Evolutionary conservation across 139 green algal genomes (phyloP), one percentile per base, ranked within the genome.

Genomic region (Chlorella sp.): DNA sequence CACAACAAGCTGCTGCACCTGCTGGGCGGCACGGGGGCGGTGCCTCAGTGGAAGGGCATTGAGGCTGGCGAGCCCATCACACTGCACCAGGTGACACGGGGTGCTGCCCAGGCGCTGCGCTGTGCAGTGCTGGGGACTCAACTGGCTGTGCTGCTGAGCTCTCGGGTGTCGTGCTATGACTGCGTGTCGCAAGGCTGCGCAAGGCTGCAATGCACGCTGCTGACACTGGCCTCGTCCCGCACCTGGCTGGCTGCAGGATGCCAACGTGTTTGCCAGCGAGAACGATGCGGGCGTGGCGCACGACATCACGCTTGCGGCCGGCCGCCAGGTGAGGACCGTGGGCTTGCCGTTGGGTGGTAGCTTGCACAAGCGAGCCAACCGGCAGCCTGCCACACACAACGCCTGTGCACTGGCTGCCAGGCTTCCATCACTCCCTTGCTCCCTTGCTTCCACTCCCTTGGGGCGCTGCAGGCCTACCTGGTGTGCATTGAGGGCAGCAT

Each of bases 1-100:
- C 91, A 95, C 83, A 97, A 97, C 85, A 36, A 82, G 32, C 88
- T 96, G 78, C 88, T 97, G 87, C 92, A 93, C 34, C 79, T 97
- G 26, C 89, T 97, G 44, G 89, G 89, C 9, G 93, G 94, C 69
- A 95, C 84, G 30, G 87, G 83, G 1, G 28, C 44, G 0, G 73
- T 81, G 47, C 90, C 88, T 17, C 36, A 21, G 0, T 93, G 91
- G 91, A 7, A 67, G 26, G 30, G 57, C 26, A 17, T 87, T 39
- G 16, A 34, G 25, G 9, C 18, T 21, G 71, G 75, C 17, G 47
- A 73, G 1, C 65, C 71, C 74, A 92, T 94, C 56, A 34, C 28
- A 5, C 88, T 96, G 39, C 84, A 94, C 69, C 89, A 92, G 87
- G 87, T 87, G 39, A n/a, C n/a, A n/a, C n/a, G n/a, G n/a, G 30